These are phyloP conservation scores for Penicillium sp. DNA, from an alignment of 2,329 filamentous ascomycete genomes.

Conservation along the genomic window DNA sequence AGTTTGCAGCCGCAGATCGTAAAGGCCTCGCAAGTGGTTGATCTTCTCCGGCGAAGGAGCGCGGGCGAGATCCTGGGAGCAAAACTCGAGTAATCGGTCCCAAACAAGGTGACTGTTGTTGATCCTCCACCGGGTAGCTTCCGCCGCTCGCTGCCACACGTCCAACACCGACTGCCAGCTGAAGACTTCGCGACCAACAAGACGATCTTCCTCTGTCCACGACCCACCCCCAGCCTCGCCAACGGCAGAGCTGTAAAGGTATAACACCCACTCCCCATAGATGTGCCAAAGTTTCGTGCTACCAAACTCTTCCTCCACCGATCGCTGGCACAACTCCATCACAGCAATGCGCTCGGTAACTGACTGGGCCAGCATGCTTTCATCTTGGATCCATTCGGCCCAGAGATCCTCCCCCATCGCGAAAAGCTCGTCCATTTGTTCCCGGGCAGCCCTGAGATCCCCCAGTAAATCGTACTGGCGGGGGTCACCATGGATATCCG, in stretches of 20 bases:
- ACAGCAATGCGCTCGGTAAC: conserved; percentile 54
- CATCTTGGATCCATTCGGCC: conserved; percentile 59
- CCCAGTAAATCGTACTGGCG: conserved; percentile 43
- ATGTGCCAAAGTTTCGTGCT: conserved; percentile 57
- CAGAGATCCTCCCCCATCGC: conserved; percentile 59
- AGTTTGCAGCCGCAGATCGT: conserved; percentile 50
- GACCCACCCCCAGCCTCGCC: conserved; percentile 30
- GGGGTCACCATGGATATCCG: conserved; percentile 42
- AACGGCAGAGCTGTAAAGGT: conserved; percentile 51
- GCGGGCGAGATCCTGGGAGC: conserved; percentile 49
- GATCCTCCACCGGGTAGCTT: conserved; percentile 55
- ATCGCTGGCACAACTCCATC: conserved; percentile 55
- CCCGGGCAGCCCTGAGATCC: conserved; percentile 46
- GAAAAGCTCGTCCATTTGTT: conserved; percentile 57
- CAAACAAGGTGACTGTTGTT: conserved; percentile 57
- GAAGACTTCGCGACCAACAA: conserved; percentile 55
- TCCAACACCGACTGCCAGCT: conserved; percentile 51
- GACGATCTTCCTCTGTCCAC: conserved; percentile 53
- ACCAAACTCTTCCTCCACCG: conserved; percentile 56
- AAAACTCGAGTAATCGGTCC: conserved; percentile 54
- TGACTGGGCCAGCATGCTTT: conserved; percentile 52
- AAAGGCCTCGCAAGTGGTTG: conserved; percentile 46
- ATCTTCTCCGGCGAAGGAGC: conserved; percentile 46
- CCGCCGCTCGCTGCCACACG: conserved; percentile 52
- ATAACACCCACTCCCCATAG: conserved; percentile 56